These are phyloP conservation scores for Arthrobotrys conoides DNA, from an alignment of 2,329 filamentous ascomycete genomes.

Conservation along the genomic window DNA sequence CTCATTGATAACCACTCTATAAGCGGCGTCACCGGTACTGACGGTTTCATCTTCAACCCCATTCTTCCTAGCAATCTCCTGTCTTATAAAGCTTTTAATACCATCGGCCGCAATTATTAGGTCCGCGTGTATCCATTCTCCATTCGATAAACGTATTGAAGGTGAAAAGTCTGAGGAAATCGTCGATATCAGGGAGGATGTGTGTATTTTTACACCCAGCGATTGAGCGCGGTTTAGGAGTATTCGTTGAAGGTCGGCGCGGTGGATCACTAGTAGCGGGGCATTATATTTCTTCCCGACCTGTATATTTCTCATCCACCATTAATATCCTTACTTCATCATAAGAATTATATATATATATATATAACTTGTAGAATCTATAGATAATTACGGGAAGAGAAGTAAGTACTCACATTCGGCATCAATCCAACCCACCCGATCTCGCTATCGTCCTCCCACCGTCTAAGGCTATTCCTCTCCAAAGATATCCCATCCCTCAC, in stretches of 20 bases:
- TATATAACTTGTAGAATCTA: too few relatives aligned
- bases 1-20: slow-evolving; percentile 71
- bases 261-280: slow-evolving; percentile 71
- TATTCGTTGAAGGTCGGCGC: slow-evolving; percentile 70
- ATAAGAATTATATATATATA: background rate
- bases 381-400: too few relatives aligned
- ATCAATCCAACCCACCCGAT: slow-evolving; percentile 49
- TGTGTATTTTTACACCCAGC: slow-evolving; percentile 66
- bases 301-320: slow-evolving; percentile 29
- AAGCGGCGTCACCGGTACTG: slow-evolving; percentile 73
- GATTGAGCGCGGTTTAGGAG: slow-evolving; percentile 67
- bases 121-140: slow-evolving; percentile 67
- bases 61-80: slow-evolving; percentile 67
- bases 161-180: slow-evolving; percentile 42
- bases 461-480: slow-evolving; percentile 29
- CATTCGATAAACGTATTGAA: slow-evolving; percentile 60
- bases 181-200: slow-evolving; percentile 58
- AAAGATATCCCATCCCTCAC: slow-evolving; percentile 56
- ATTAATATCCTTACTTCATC: slow-evolving; percentile 11
- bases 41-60: slow-evolving; percentile 69
- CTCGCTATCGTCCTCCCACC: slow-evolving; percentile 52
- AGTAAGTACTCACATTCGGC: slow-evolving; percentile 63
- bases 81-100: slow-evolving; percentile 68
- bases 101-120: slow-evolving; percentile 71
- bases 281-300: slow-evolving; percentile 63